Percentiles rank a stretch among this genome's conserved stretches.
These are phyloP conservation scores for Mycena olivaceomarginata DNA, from an alignment of 768 basidiomycete genomes.

Conservation along the genomic window DNA sequence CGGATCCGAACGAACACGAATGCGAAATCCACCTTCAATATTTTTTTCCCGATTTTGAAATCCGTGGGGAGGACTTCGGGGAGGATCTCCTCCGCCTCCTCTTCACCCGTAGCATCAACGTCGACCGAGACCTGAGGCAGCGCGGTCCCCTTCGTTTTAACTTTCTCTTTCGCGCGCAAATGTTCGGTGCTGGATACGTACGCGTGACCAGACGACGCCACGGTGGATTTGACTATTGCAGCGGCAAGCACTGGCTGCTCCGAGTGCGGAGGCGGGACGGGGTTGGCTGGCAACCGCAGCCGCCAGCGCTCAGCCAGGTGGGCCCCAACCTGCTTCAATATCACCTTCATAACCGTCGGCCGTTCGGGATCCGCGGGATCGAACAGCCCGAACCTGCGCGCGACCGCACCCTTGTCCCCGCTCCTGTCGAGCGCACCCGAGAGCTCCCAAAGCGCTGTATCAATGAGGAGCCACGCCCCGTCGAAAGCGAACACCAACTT, in stretches of 20 bases:
- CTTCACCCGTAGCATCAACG: neutral
- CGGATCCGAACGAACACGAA: neutral
- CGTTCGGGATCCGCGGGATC: constrained; percentile 29
- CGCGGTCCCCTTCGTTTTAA: constrained; percentile 26
- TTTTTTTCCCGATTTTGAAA: constrained; percentile 41
- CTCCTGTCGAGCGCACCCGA: constrained; percentile 12
- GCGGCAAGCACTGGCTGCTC: no score
- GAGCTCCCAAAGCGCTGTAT: constrained; percentile 16
- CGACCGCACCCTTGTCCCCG: constrained; percentile 4
- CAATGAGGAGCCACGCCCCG: neutral
- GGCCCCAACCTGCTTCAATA: neutral
- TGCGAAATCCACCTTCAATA: constrained; percentile 23
- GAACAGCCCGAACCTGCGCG: constrained; percentile 31
- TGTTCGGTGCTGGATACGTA: constrained; percentile 22
- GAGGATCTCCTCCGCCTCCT: constrained; percentile 17
- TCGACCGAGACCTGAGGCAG: neutral
- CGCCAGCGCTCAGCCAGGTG: neutral
- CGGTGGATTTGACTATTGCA: neutral
- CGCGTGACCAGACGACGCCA: constrained; percentile 22
- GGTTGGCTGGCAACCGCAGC: no score
- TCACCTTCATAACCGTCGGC: neutral
- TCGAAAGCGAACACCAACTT: constrained; percentile 6
- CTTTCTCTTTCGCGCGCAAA: constrained; percentile 30
- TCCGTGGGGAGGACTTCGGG: constrained; percentile 35
- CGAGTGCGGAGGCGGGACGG: no score